Base-by-base conservation (phyloP, 2,329 filamentous ascomycete genomes). In the Scytalidium lignicola region DNA sequence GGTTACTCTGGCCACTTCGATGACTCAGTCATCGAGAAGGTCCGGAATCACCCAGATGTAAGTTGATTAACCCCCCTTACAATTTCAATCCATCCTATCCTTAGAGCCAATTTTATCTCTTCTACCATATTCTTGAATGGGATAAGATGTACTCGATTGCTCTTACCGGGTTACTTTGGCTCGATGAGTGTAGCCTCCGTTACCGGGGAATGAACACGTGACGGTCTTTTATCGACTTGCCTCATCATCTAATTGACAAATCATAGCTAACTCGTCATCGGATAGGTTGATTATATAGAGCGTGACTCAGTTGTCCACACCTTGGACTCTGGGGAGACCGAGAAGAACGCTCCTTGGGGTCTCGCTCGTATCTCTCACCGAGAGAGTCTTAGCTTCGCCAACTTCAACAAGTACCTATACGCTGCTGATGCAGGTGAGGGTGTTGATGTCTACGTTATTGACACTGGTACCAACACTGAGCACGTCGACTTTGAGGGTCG, bases 371-470 rank as follows among this genome's bases (percentile, higher is more conserved):
- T 99, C 74, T 99, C 93, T 28, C 93, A 99, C 78, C 89, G 93
- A 61, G 79, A 93, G 58, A 78, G 79, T 56, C 80, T 99, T 59
- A 86, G 80, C 69, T 97, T 99, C 67, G 86, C 88, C 62, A 91
- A 83, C 69, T 97, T 93, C 76, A 97, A 96, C 82, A 96, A 97
- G 77, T 99, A 99, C 78, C 80, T 97, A 32, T 99, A 93, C 70
- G 80, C 90, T 50, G 78, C 81, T 49, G 86, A 95, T 48, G 92
- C 88, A 66, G 93, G 93, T 68, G 91, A 97, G 78, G 95, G 93
- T 69, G 93, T 99, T 60, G 93, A 99, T 72, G 93, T 93, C 66
- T 99, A 99, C 67, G 88, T 99, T 58, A 96, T 99, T 65, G 93
- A 99, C 74, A 99, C 93, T 49, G 95, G 93, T 65, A 95, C 88